phyloP scores from a whole-genome alignment of 2,329 filamentous ascomycete genomes.

The Trichophyton rubrum region DNA sequence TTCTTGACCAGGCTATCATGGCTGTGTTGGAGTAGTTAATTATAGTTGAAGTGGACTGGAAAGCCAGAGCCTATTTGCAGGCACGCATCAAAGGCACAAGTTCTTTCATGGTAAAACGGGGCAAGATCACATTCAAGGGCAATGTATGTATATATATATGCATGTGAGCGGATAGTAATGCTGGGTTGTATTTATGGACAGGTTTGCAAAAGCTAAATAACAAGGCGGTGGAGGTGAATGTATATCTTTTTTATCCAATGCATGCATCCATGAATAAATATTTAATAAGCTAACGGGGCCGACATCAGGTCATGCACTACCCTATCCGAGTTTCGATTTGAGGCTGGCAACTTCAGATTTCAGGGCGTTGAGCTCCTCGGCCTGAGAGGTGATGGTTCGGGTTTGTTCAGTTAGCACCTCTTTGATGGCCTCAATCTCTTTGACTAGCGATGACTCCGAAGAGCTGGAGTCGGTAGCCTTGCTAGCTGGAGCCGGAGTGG shows the following conservation, averaged over 20 bases:
- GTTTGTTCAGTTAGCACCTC: slow-evolving; percentile 63
- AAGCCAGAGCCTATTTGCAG: too few relatives aligned
- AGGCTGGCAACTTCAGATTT: slow-evolving; percentile 64
- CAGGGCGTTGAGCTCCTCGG: slow-evolving; percentile 58
- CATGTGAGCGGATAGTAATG: not conserved
- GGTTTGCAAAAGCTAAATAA: not conserved
- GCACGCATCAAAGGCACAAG: too few relatives aligned
- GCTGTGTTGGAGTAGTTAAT: too few relatives aligned
- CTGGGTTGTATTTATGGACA: not conserved
- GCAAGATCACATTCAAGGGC: too few relatives aligned
- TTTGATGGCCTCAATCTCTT: slow-evolving; percentile 65
- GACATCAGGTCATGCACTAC: not conserved
- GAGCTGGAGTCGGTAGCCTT: not conserved
- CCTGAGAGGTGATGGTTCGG: slow-evolving; percentile 64
- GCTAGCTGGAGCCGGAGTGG: not conserved
- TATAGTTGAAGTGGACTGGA: too few relatives aligned
- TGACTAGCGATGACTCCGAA: slow-evolving; percentile 42
- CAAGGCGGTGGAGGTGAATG: not conserved
- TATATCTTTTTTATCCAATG: slow-evolving; percentile 1
- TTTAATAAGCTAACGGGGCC: not conserved
- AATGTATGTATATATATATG: too few relatives aligned
- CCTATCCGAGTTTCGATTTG: slow-evolving; percentile 56
- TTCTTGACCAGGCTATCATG: too few relatives aligned
- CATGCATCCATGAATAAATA: not conserved
- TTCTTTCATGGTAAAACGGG: too few relatives aligned